Conservation (phyloP, 192 early-diverging fungal species). For the Entomortierella chlamydospora region DNA sequence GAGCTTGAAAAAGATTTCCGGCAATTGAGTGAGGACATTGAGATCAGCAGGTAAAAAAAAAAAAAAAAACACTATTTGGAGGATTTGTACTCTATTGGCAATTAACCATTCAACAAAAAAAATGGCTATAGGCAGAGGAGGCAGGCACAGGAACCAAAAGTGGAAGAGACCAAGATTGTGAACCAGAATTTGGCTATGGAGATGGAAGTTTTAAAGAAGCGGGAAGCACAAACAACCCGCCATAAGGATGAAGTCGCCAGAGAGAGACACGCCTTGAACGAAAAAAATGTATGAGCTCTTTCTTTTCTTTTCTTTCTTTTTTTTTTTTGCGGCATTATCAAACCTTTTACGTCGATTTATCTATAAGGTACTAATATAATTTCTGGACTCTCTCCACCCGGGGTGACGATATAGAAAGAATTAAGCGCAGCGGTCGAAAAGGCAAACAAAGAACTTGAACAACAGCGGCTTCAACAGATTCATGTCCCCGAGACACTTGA, state of each 20-base stretch:
- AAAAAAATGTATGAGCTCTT: conserved; percentile 10
- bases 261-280: conserved; percentile 9
- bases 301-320: neutral
- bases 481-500: conserved; percentile 45
- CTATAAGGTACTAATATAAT: too few relatives aligned
- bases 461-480: conserved; percentile 14
- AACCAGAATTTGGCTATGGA: conserved; percentile 29
- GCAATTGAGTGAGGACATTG: conserved; percentile 15
- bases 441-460: conserved; percentile 18
- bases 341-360: too few relatives aligned
- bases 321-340: neutral
- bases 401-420: conserved; percentile 21
- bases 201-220: conserved; percentile 21
- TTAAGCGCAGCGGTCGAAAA: conserved; percentile 24
- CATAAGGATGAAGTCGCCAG: conserved; percentile 20
- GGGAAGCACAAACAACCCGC: conserved; percentile 9
- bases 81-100: too few relatives aligned
- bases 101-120: neutral
- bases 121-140: conserved; percentile 13
- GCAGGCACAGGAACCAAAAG: conserved; percentile 22
- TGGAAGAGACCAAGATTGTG: conserved; percentile 30
- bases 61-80: neutral
- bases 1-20: conserved; percentile 19
- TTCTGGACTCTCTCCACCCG: too few relatives aligned
- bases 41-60: conserved; percentile 15